Conservation (phyloP, 2,329 filamentous ascomycete species). For the Drechslerella stenobrocha region DNA sequence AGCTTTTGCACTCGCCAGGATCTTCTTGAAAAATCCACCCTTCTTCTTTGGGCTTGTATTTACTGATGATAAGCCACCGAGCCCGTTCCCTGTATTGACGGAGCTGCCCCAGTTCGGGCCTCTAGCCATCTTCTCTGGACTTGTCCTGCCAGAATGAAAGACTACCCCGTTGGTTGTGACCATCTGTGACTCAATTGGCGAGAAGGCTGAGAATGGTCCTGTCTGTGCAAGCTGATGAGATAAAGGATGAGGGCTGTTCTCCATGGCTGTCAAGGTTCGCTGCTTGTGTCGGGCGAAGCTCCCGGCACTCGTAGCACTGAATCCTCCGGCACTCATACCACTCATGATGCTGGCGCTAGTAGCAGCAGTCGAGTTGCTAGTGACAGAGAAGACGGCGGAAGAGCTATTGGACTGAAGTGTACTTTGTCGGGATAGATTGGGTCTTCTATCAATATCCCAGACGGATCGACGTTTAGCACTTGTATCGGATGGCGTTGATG, state of each 20-base stretch:
- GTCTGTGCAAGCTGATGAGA: conserved; percentile 31
- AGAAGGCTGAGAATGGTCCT: conserved; percentile 39
- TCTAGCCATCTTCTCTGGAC: conserved; percentile 55
- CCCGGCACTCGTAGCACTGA: conserved; percentile 93
- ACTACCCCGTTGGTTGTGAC: conserved; percentile 54
- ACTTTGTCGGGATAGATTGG: conserved; percentile 44
- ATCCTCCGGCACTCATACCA: conserved; percentile 81
- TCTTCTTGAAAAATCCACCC: conserved; percentile 53
- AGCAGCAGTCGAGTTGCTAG: conserved; percentile 70
- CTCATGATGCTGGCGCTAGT: conserved; percentile 88
- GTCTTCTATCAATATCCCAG: conserved; percentile 39
- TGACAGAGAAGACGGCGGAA: conserved; percentile 57
- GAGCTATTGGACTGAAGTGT: conserved; percentile 42
- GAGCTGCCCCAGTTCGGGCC: conserved; percentile 37
- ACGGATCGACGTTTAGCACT: conserved; percentile 41
- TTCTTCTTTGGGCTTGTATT: conserved; percentile 56
- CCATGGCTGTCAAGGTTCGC: conserved; percentile 67
- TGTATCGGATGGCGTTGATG: conserved; percentile 22
- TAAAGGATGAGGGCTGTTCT: conserved; percentile 54
- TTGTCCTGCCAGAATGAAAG: conserved; percentile 54
- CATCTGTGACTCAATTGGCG: conserved; percentile 53
- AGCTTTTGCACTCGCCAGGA: conserved; percentile 53
- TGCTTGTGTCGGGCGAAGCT: conserved; percentile 79
- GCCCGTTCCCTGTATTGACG: conserved; percentile 61
- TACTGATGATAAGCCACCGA: conserved; percentile 72